phyloP scores from a whole-genome alignment of 2,329 filamentous ascomycete species.

The Didymella lethalis region DNA sequence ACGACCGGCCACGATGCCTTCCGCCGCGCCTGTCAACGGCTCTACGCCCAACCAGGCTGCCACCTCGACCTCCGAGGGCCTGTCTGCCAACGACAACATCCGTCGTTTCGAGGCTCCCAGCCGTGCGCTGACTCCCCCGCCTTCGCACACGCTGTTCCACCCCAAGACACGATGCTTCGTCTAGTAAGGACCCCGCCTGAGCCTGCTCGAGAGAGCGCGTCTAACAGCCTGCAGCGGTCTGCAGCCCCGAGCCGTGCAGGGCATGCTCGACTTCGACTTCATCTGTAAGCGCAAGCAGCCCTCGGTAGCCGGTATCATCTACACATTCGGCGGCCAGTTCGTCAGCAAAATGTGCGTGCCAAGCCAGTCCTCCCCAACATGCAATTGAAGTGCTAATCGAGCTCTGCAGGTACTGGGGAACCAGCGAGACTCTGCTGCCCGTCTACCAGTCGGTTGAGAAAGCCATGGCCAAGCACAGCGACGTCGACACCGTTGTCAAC shows the following conservation, averaged over 20 bases:
- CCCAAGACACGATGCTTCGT: constrained; percentile 99
- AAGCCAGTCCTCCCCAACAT: constrained; percentile 20
- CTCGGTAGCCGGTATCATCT: constrained; percentile 98
- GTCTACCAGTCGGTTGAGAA: constrained; percentile 96
- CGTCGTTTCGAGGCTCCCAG: constrained; percentile 93
- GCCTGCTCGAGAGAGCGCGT: not conserved
- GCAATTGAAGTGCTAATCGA: constrained; percentile 29
- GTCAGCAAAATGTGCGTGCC: constrained; percentile 92
- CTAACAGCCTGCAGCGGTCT: constrained; percentile 70
- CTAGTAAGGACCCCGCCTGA: constrained; percentile 68
- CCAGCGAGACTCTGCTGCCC: constrained; percentile 96
- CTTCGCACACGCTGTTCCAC: constrained; percentile 93
- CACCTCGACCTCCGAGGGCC: constrained; percentile 42
- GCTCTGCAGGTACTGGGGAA: constrained; percentile 85
- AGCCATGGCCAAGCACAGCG: constrained; percentile 94
- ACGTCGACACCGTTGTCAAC: constrained; percentile 98
- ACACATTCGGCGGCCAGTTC: constrained; percentile 99
- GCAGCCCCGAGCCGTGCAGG: constrained; percentile 77
- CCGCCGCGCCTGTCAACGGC: constrained; percentile 50
- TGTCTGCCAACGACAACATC: constrained; percentile 97
- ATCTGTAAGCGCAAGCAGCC: constrained; percentile 99
- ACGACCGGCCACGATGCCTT: constrained; percentile 54
- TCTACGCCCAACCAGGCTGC: constrained; percentile 41
- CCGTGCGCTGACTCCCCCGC: constrained; percentile 87
- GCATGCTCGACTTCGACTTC: constrained; percentile 96